A percentile compares a stretch with the other conserved stretches of the same genome.
Evolutionary conservation across 2,329 filamentous ascomycete species (phyloP).

Genomic region (Capronia americana): DNA sequence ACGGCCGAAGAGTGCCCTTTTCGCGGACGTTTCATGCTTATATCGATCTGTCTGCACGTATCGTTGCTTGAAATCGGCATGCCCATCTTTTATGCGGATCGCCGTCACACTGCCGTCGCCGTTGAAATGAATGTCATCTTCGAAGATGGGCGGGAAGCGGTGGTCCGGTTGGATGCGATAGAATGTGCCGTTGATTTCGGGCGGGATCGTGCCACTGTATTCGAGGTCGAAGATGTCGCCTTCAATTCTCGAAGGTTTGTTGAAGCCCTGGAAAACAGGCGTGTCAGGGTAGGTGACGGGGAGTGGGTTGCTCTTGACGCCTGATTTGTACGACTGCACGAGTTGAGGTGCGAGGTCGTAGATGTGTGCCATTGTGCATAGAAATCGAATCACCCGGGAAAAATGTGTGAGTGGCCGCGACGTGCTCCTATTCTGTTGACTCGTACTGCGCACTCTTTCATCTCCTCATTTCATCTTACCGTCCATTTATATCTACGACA

Average conservation of each 20-base stretch:
- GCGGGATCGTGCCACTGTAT: slow-evolving; percentile 49
- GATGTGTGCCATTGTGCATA: slow-evolving; percentile 34
- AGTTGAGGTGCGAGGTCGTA: slow-evolving; percentile 33
- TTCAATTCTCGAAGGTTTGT: slow-evolving; percentile 49
- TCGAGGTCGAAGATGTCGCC: slow-evolving; percentile 44
- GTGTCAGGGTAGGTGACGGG: slow-evolving; percentile 33
- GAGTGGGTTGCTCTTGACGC: slow-evolving; percentile 25
- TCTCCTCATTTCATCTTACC: not conserved
- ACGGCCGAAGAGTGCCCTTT: slow-evolving; percentile 57
- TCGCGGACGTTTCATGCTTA: slow-evolving; percentile 48
- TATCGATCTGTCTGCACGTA: slow-evolving; percentile 54
- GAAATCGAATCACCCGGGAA: not conserved
- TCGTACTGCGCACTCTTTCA: not conserved
- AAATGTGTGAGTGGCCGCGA: not conserved
- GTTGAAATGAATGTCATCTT: slow-evolving; percentile 60
- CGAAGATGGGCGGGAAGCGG: slow-evolving; percentile 61
- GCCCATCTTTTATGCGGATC: slow-evolving; percentile 51
- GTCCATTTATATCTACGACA: not conserved
- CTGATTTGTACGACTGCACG: slow-evolving; percentile 17
- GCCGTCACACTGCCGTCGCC: slow-evolving; percentile 54
- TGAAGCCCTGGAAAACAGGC: slow-evolving; percentile 45
- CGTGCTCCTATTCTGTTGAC: not conserved
- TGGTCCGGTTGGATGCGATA: slow-evolving; percentile 55
- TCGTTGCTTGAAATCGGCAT: slow-evolving; percentile 52
- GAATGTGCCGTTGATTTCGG: slow-evolving; percentile 54